These are phyloP conservation scores for Chalaropsis thielavioides DNA, from an alignment of 2,329 filamentous ascomycete species.

Conservation along the genomic window DNA sequence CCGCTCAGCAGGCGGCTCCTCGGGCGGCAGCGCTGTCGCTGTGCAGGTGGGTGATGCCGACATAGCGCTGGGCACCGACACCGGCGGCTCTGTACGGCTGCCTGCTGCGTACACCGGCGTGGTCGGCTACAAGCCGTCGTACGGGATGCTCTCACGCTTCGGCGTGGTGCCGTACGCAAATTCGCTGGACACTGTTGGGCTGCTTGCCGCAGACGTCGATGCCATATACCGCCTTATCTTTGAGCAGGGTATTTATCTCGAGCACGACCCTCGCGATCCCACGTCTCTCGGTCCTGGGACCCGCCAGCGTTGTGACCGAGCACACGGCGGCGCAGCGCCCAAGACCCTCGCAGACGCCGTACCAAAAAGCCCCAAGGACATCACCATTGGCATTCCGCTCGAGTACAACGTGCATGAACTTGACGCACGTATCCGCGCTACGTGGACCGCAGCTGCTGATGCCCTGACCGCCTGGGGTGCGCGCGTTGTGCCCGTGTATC, in stretches of 20 bases:
- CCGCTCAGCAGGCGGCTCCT: slow-evolving; percentile 72
- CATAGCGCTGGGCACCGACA: slow-evolving; percentile 77
- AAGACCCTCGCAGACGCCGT: slow-evolving; percentile 22
- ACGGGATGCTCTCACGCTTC: slow-evolving; percentile 71
- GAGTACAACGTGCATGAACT: slow-evolving; percentile 88
- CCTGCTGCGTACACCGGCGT: slow-evolving; percentile 76
- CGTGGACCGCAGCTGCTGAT: slow-evolving; percentile 52
- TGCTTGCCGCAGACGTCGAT: slow-evolving; percentile 46
- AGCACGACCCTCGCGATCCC: slow-evolving; percentile 56
- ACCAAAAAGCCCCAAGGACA: slow-evolving; percentile 21
- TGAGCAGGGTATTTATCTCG: slow-evolving; percentile 33
- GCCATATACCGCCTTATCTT: slow-evolving; percentile 38
- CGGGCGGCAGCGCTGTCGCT: slow-evolving; percentile 81
- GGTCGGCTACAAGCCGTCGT: slow-evolving; percentile 82
- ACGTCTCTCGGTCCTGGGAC: slow-evolving; percentile 50
- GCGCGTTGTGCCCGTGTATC: slow-evolving; percentile 56
- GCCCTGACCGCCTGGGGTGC: slow-evolving; percentile 51
- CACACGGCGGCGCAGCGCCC: slow-evolving; percentile 26
- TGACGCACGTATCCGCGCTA: slow-evolving; percentile 48
- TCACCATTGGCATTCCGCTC: slow-evolving; percentile 43
- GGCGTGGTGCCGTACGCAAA: slow-evolving; percentile 88
- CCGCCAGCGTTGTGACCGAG: slow-evolving; percentile 34
- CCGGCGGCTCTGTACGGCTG: slow-evolving; percentile 73
- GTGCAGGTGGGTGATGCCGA: slow-evolving; percentile 48
- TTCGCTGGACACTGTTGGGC: slow-evolving; percentile 77